These are phyloP conservation scores for Hortaea sp. DNA, from an alignment of 2,329 filamentous ascomycete species.

Conservation along the genomic window DNA sequence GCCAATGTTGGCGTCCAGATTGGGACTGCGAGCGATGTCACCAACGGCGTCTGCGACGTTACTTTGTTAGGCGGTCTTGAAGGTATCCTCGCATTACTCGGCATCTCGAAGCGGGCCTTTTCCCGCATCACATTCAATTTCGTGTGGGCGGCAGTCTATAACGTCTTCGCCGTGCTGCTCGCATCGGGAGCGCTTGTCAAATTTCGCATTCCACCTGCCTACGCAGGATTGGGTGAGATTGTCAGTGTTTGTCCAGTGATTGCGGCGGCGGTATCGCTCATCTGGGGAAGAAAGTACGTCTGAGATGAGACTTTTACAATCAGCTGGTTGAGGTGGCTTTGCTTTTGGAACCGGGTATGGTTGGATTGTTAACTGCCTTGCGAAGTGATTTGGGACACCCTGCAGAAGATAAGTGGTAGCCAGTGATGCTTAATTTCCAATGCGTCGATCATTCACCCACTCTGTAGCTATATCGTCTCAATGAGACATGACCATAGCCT, in stretches of 20 bases:
- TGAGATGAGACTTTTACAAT: too few species aligned
- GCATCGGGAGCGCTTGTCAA: slow-evolving; percentile 55
- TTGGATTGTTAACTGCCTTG: too few species aligned
- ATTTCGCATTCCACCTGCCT: slow-evolving; percentile 48
- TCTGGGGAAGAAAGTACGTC: neutral
- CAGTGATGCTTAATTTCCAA: too few species aligned
- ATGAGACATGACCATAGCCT: too few species aligned
- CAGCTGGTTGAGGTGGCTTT: too few species aligned
- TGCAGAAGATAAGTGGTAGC: too few species aligned
- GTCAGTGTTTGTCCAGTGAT: slow-evolving; percentile 66
- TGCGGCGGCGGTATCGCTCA: slow-evolving; percentile 12
- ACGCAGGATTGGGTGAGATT: slow-evolving; percentile 60
- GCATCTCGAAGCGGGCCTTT: slow-evolving; percentile 37
- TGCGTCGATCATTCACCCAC: too few species aligned
- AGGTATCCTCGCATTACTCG: slow-evolving; percentile 50
- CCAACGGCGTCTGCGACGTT: slow-evolving; percentile 57
- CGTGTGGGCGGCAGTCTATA: slow-evolving; percentile 60
- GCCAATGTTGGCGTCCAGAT: slow-evolving; percentile 65
- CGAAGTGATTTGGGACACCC: too few species aligned
- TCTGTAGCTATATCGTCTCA: too few species aligned
- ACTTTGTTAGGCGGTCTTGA: slow-evolving; percentile 44
- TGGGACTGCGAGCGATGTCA: slow-evolving; percentile 52
- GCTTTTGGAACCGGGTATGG: too few species aligned
- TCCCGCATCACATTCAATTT: slow-evolving; percentile 52
- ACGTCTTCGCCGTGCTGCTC: slow-evolving; percentile 56